phyloP scores from a whole-genome alignment of 148 eudicot species.

The Diospyros kaki region DNA sequence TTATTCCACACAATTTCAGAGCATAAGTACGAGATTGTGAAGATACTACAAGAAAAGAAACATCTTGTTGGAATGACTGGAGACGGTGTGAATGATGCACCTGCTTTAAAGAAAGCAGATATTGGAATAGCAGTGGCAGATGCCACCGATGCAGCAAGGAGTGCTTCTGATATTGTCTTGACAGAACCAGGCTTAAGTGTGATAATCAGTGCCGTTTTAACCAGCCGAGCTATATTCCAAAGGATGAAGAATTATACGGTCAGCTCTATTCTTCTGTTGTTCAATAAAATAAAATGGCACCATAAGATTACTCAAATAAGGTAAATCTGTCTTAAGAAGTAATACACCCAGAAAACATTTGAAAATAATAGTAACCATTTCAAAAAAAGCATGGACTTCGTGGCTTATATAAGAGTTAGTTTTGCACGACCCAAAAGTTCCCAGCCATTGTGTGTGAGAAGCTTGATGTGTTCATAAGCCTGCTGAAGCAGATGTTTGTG shows the following conservation, averaged over 20 bases:
- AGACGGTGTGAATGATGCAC: constrained; percentile 75
- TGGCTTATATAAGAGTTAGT: not conserved
- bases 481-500: not conserved
- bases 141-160: constrained; percentile 72
- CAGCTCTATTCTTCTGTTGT: constrained; percentile 7
- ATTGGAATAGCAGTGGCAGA: constrained; percentile 75
- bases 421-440: not conserved
- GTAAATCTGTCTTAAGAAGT: constrained; percentile 6
- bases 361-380: not conserved
- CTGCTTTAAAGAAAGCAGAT: constrained; percentile 75
- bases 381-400: not conserved
- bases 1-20: constrained; percentile 26
- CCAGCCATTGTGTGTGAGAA: not conserved
- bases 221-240: constrained; percentile 73
- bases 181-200: constrained; percentile 81
- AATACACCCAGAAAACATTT: not conserved
- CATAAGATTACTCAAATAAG: not conserved
- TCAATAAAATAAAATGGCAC: not conserved
- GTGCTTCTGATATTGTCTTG: constrained; percentile 68
- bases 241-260: constrained; percentile 77
- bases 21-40: constrained; percentile 67
- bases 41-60: constrained; percentile 63
- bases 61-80: constrained; percentile 74
- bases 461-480: not conserved
- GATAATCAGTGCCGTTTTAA: constrained; percentile 63